These are phyloP conservation scores for Angomonas ambiguus DNA, from an alignment of 208 protist species.

Conservation along the genomic window DNA sequence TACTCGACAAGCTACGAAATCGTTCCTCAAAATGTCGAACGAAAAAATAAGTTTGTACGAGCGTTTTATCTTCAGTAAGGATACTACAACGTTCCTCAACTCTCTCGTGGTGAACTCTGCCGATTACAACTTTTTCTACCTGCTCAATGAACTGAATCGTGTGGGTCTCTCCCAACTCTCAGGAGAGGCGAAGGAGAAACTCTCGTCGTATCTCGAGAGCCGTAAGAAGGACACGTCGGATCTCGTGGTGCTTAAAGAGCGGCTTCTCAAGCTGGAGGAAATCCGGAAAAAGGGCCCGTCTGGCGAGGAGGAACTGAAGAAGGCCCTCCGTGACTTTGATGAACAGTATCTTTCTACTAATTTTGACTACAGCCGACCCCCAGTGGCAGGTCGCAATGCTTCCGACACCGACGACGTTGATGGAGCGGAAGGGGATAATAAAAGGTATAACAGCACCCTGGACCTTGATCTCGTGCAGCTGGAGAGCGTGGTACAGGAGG, in stretches of 20 bases:
- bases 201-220: neutral
- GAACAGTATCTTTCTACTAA: neutral
- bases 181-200: neutral
- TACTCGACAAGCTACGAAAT: too few relatives aligned
- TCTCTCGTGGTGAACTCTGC: slow-evolving; percentile 1
- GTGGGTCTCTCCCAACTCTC: neutral
- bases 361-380: neutral
- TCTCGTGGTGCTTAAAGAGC: neutral
- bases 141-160: slow-evolving; percentile 1
- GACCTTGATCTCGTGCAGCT: neutral
- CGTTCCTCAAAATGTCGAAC: slow-evolving; percentile 29
- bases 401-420: too few relatives aligned
- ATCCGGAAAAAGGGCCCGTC: neutral
- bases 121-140: neutral
- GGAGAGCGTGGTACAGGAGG: neutral
- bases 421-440: neutral
- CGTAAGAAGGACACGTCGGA: neutral
- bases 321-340: neutral
- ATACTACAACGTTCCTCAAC: neutral
- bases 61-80: slow-evolving; percentile 3
- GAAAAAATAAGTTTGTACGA: slow-evolving; percentile 13
- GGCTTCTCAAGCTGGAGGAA: neutral
- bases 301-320: neutral
- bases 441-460: neutral
- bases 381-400: neutral